Evolutionary conservation across 2,329 filamentous ascomycete species (phyloP), one percentile per base, ranked within the genome.

Genomic region (Fusarium falciforme): DNA sequence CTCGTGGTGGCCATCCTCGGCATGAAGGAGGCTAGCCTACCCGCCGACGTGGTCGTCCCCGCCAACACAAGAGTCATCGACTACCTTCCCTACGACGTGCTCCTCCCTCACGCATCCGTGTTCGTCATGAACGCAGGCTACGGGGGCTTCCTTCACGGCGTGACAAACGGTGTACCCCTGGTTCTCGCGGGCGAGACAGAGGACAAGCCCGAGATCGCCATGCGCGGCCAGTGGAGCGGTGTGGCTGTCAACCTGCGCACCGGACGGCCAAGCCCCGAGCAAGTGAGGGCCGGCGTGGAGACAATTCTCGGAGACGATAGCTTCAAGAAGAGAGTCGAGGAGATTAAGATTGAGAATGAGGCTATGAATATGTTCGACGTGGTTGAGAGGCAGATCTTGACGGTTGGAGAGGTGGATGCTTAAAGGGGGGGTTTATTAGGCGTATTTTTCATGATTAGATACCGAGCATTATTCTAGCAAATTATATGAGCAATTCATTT

Each of bases 51-150:
- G 5, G 20, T 73, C 2, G 69, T 86, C 3, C 84, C 86, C 0
- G 31, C 66, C 1, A 89, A 89, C 71, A 80, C 82, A 1, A 80
- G 83, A 11, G 81, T 87, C 5, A 77, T 84, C 25, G 85, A 88
- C 74, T 88, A 86, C 71, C 76, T 89, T 5, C 82, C 86, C 5
- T 88, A 88, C 69, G 85, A 89, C 66, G 78, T 81, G 0, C 67
- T 88, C 1, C 79, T 89, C 1, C 83, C 83, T 2, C 69, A 87
- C 74, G 80, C 81, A 35, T 85, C 83, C 44, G 81, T 86, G 1
- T 86, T 88, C 31, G 80, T 89, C 17, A 82, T 82, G 12, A 89
- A 88, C 57, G 87, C 83, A 12, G 86, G 87, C 5, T 89, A 86
- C 64, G 85, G 86, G 5, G 85, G 84, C 2, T 82, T 87, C 57